Base-by-base conservation (phyloP, 179 eudicot species). In the Pouteria campechiana region DNA sequence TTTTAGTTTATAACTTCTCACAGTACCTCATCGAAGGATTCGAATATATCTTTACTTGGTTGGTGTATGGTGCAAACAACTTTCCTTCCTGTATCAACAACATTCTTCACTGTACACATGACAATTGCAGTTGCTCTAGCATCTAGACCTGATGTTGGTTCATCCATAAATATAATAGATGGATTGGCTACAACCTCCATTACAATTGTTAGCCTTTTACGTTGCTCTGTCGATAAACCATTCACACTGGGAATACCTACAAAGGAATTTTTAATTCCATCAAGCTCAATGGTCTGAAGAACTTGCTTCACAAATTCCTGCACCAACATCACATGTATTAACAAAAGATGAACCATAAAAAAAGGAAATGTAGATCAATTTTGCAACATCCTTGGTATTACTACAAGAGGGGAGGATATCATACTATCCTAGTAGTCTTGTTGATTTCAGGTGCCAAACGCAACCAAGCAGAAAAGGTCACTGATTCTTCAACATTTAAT, bases 61-160 rank as follows among this genome's bases (percentile, higher is more conserved):
- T 67, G 73, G 33, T 67, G 73, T 25, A 67, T 62, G 40, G 73
- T 67, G 52, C 73, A 67, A 22, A 68, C 69, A 32, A 68, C 65
- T 42, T 63, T 67, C 47, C 73, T 68, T 42, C 69, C 69, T 18
- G 69, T 63, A 29, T 17, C 23, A 43, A 58, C 69, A 23, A 63
- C 50, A 29, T 68, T 68, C 42, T 57, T 63, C 8, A 63, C 69
- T 12, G 74, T 61, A 47, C 69, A 43, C 53, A 68, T 57, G 13
- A 68, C 74, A 28, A 68, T 68, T 14, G 74, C 65, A 45, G 74
- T 66, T 38, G 74, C 62, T 63, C 70, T 58, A 44, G 74, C 74
- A 54, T 68, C 74, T 25, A 68, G 54, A 13, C 74, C 70, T 28
- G 74, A 57, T 31, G 70, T 63, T 20, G 70, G 74, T 38, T 69